Evolutionary conservation across 768 basidiomycete species (phyloP).

Genomic region (Termitomyces sp.): DNA sequence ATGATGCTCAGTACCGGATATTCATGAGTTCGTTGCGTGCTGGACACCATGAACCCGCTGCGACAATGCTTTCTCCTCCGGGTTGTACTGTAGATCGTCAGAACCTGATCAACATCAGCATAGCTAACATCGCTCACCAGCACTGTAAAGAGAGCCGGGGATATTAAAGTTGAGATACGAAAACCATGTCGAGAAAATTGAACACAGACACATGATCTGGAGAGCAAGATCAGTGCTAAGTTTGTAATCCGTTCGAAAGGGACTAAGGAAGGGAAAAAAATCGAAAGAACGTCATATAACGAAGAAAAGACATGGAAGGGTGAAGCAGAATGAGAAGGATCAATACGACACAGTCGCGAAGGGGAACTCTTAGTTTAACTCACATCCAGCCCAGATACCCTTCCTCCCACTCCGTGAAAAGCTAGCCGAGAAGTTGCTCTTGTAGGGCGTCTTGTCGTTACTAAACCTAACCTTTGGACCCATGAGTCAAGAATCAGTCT

Average conservation of each 20-base stretch:
- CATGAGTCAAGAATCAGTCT: background rate
- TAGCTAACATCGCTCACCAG: conserved; percentile 4
- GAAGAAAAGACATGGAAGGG: background rate
- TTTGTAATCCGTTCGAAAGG: background rate
- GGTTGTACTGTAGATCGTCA: conserved; percentile 49
- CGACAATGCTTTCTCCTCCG: conserved; percentile 66
- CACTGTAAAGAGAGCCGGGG: background rate
- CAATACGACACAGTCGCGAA: background rate
- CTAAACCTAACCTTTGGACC: conserved; percentile 78
- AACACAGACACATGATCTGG: conserved; percentile 60
- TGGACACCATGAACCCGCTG: conserved; percentile 80
- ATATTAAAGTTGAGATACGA: background rate
- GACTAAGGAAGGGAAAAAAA: background rate
- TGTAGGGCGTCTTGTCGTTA: conserved; percentile 96
- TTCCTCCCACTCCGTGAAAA: conserved; percentile 90
- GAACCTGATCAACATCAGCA: background rate
- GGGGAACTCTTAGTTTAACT: conserved; percentile 25
- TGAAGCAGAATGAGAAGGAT: background rate
- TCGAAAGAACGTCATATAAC: background rate
- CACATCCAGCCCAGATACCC: conserved; percentile 85
- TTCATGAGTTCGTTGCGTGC: conserved; percentile 74
- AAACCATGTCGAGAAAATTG: background rate
- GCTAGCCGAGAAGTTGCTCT: conserved; percentile 73
- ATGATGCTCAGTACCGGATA: conserved; percentile 50
- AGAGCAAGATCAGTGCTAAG: background rate